Percentiles rank a stretch among this genome's conserved stretches.
phyloP scores from a whole-genome alignment of 2,329 filamentous ascomycete species.

The Nemania diffusa region DNA sequence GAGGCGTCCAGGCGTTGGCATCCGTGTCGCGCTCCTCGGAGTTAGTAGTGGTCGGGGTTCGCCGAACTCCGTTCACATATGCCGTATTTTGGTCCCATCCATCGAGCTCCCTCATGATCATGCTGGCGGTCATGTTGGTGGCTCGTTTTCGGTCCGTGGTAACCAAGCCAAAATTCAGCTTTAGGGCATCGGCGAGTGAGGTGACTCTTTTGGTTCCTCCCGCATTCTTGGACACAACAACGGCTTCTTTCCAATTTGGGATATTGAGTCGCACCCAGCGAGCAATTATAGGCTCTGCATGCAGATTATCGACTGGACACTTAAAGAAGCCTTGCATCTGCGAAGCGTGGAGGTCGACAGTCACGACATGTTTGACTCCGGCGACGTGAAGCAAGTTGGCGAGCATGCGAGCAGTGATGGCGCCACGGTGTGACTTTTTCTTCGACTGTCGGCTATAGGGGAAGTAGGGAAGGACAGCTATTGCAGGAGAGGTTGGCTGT shows the following conservation, averaged over 20 bases:
- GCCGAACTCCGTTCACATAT: conserved; percentile 45
- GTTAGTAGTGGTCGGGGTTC: conserved; percentile 36
- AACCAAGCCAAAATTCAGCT: conserved; percentile 97
- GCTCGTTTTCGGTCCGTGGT: conserved; percentile 80
- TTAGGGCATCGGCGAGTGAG: conserved; percentile 92
- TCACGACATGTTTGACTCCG: conserved; percentile 97
- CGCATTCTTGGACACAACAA: conserved; percentile 98
- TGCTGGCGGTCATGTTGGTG: conserved; percentile 78
- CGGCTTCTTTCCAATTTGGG: conserved; percentile 85
- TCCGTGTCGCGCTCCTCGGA: conserved; percentile 46
- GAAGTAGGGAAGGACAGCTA: conserved; percentile 92
- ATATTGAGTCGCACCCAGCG: conserved; percentile 95
- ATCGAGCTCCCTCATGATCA: conserved; percentile 77
- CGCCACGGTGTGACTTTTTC: conserved; percentile 96
- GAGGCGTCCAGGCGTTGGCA: conserved; percentile 43
- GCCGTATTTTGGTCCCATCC: conserved; percentile 51
- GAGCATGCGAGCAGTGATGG: conserved; percentile 96
- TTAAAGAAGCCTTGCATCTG: conserved; percentile 99
- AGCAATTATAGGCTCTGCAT: conserved; percentile 93
- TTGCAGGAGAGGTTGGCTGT: conserved; percentile 20
- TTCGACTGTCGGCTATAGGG: conserved; percentile 99
- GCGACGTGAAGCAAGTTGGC: conserved; percentile 94
- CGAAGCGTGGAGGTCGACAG: conserved; percentile 94
- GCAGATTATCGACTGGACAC: conserved; percentile 96
- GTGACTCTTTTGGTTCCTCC: conserved; percentile 97